Conservation (phyloP, 768 basidiomycete species). For the Hygrocybe coccinea region DNA sequence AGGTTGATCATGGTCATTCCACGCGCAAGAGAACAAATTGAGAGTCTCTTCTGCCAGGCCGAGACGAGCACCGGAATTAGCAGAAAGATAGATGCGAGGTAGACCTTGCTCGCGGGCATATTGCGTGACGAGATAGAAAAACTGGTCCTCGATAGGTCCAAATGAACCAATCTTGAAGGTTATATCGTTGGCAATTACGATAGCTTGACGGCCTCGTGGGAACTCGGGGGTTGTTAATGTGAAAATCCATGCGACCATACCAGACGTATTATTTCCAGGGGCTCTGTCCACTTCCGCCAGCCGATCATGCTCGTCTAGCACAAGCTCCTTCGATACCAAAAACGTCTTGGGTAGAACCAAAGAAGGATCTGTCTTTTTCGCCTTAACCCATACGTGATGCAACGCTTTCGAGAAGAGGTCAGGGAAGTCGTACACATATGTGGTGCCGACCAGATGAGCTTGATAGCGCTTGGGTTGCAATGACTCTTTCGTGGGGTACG, state of each 20-base stretch:
- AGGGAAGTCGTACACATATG: conserved; percentile 99
- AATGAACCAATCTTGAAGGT: conserved; percentile 99
- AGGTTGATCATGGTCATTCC: conserved; percentile 75
- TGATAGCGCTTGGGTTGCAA: conserved; percentile 98
- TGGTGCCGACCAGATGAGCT: conserved; percentile 96
- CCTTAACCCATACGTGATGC: conserved; percentile 85
- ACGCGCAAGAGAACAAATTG: conserved; percentile 83
- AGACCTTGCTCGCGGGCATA: conserved; percentile 85
- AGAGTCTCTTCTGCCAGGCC: conserved; percentile 92
- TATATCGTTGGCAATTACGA: conserved; percentile 96
- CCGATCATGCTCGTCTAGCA: conserved; percentile 89
- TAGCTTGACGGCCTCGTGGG: conserved; percentile 78
- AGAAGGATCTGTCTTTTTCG: conserved; percentile 57
- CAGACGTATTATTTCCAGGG: conserved; percentile 90
- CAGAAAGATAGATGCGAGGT: conserved; percentile 95
- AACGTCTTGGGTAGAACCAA: conserved; percentile 71
- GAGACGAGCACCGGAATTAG: conserved; percentile 97
- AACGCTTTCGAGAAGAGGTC: conserved; percentile 97
- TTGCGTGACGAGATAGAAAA: conserved; percentile 92
- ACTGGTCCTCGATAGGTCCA: conserved; percentile 91
- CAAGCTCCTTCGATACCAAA: conserved; percentile 83
- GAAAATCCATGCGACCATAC: conserved; percentile 99
- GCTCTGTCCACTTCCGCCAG: conserved; percentile 87
- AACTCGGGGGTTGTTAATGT: conserved; percentile 89
- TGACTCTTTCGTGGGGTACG: conserved; percentile 96